Conservation (phyloP, 148 eudicot species). For the Talinum fruticosum region DNA sequence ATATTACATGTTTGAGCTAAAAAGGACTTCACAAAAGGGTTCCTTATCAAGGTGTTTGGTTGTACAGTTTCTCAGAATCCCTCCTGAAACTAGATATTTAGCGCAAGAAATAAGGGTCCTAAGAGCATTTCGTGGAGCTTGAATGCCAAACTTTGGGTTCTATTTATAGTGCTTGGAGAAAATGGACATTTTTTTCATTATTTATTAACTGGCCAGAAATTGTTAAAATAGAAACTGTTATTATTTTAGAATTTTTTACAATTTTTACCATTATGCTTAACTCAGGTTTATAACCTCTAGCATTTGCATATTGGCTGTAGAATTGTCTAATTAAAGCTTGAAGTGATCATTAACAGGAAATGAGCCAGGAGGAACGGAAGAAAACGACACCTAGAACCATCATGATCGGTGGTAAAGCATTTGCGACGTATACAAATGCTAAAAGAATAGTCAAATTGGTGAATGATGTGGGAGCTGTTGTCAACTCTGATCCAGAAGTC, state of each 20-base stretch:
- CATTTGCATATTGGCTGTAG: neutral
- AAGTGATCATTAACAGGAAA: slow-evolving; percentile 50
- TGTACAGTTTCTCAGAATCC: too few relatives aligned
- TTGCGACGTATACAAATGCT: slow-evolving; percentile 95
- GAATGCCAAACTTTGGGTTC: neutral
- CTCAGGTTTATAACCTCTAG: neutral
- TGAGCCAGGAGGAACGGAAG: slow-evolving; percentile 87
- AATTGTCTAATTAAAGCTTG: neutral
- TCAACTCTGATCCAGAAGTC: slow-evolving; percentile 91
- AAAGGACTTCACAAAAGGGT: too few relatives aligned
- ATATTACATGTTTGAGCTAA: too few relatives aligned
- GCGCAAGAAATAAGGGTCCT: too few relatives aligned
- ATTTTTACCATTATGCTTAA: neutral
- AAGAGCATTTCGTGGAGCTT: too few relatives aligned
- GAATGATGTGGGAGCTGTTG: slow-evolving; percentile 87
- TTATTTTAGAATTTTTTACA: neutral
- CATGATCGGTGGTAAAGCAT: slow-evolving; percentile 98
- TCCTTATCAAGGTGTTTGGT: too few relatives aligned
- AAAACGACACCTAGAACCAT: slow-evolving; percentile 72
- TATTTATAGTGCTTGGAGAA: neutral
- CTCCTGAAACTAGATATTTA: too few relatives aligned
- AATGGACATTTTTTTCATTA: neutral
- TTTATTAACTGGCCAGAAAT: neutral
- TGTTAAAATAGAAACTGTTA: too few relatives aligned
- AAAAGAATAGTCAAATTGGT: slow-evolving; percentile 93